These are phyloP conservation scores for Mycocalia duriaeana DNA, from an alignment of 1,284 basidiomycete genomes.

Conservation along the genomic window DNA sequence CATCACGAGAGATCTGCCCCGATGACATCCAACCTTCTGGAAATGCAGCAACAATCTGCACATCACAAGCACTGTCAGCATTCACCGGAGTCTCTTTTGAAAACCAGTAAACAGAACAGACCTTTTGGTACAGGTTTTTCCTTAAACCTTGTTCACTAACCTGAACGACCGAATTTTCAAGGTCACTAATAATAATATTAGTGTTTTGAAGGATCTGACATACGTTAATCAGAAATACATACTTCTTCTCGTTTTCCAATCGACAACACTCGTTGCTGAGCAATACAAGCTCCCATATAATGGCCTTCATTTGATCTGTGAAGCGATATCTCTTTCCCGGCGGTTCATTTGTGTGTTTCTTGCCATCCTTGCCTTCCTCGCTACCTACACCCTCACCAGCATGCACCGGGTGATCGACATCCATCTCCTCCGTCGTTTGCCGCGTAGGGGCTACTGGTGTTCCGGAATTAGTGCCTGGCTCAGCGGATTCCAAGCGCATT, in stretches of 20 bases:
- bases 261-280: slow-evolving; percentile 77
- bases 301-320: slow-evolving; percentile 70
- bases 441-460: slow-evolving; percentile 30
- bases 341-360: slow-evolving; percentile 44
- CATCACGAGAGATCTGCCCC: slow-evolving; percentile 55
- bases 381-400: slow-evolving; percentile 20
- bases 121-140: slow-evolving; percentile 76
- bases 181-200: slow-evolving; percentile 45
- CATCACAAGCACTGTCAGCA: not conserved
- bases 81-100: too few species aligned
- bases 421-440: slow-evolving; percentile 39
- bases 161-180: slow-evolving; percentile 63
- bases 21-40: slow-evolving; percentile 72
- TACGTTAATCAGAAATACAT: slow-evolving; percentile 28
- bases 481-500: slow-evolving; percentile 36
- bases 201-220: too few species aligned
- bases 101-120: too few species aligned
- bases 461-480: slow-evolving; percentile 20
- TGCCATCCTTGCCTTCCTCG: slow-evolving; percentile 24
- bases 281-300: slow-evolving; percentile 74
- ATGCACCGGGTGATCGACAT: slow-evolving; percentile 20
- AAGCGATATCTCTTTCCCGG: slow-evolving; percentile 68
- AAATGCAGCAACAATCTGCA: slow-evolving; percentile 67
- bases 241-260: slow-evolving; percentile 84
- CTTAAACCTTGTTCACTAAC: slow-evolving; percentile 76